A percentile compares a stretch with the other conserved stretches of the same genome.
phyloP scores from a whole-genome alignment of 192 early-diverging fungal species.

The Nowakowskiella sp. region DNA sequence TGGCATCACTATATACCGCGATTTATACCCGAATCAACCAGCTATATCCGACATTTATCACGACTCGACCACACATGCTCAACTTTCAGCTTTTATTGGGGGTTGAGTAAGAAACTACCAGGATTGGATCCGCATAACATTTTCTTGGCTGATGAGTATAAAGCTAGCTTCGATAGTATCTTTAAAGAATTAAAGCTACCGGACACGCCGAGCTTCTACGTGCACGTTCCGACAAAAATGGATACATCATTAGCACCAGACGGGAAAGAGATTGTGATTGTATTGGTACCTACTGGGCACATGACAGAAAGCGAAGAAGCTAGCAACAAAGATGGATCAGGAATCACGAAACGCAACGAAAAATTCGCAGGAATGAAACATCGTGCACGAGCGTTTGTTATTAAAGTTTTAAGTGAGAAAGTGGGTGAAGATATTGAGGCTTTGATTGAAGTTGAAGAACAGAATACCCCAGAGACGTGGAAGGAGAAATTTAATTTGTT shows the following conservation, averaged over 20 bases:
- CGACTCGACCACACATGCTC: constrained; percentile 43
- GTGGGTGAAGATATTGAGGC: constrained; percentile 26
- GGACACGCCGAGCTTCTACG: constrained; percentile 44
- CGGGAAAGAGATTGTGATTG: constrained; percentile 35
- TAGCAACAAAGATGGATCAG: too few species aligned
- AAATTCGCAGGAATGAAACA: constrained; percentile 7
- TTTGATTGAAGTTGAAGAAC: constrained; percentile 35
- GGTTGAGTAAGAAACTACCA: constrained; percentile 29
- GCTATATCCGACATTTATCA: constrained; percentile 21
- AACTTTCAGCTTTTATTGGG: constrained; percentile 48
- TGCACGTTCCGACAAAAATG: constrained; percentile 46
- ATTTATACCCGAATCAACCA: neutral
- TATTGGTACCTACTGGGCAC: constrained; percentile 47
- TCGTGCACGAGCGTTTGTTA: constrained; percentile 31
- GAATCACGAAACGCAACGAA: constrained; percentile 2
- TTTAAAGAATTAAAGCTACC: constrained; percentile 37
- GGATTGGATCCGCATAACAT: constrained; percentile 48
- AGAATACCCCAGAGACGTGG: constrained; percentile 44
- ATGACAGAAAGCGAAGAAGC: constrained; percentile 17
- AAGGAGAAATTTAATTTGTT: constrained; percentile 47
- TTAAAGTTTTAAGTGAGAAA: constrained; percentile 26
- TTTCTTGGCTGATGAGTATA: constrained; percentile 43
- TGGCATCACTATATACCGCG: constrained; percentile 3
- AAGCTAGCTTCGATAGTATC: constrained; percentile 43
- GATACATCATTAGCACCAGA: constrained; percentile 40